A percentile compares a stretch with the other conserved stretches of the same genome.
Conservation (phyloP, 305 asterid species). For the Caryopteris hybrid region DNA sequence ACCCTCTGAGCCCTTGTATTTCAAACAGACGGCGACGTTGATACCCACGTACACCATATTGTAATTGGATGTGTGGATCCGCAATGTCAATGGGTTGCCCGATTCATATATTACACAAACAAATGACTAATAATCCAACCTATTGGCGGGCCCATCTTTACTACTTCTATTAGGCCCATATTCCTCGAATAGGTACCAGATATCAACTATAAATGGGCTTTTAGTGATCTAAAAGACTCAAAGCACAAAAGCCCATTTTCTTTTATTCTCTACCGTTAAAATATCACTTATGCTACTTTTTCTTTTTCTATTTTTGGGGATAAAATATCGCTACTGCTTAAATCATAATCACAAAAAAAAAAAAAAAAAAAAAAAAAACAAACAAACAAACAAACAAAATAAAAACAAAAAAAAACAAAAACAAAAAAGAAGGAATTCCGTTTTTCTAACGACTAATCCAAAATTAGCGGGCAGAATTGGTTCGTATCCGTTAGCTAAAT, state of each 20-base stretch:
- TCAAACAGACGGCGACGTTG: too few relatives aligned
- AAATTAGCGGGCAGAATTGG: conserved; percentile 27
- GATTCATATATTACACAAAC: too few relatives aligned
- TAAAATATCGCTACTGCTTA: background rate
- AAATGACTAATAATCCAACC: too few relatives aligned
- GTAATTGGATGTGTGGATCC: too few relatives aligned
- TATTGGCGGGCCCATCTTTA: too few relatives aligned
- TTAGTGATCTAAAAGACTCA: background rate
- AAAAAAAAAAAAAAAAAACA: background rate
- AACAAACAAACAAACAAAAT: background rate
- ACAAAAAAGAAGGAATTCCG: background rate
- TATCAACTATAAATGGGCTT: background rate
- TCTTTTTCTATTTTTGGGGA: too few relatives aligned
- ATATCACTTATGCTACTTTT: too few relatives aligned
- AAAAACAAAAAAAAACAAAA: background rate
- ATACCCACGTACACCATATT: too few relatives aligned
- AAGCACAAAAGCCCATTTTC: background rate
- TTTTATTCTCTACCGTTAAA: too few relatives aligned
- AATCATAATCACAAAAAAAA: background rate
- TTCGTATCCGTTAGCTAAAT: conserved; percentile 19
- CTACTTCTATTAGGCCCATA: background rate
- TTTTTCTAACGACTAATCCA: conserved; percentile 17
- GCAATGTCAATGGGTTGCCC: too few relatives aligned
- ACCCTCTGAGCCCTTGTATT: too few relatives aligned
- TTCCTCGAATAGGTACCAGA: background rate